These are phyloP conservation scores for Penicillium lagena DNA, from an alignment of 495 filamentous ascomycete genomes.

Conservation along the genomic window DNA sequence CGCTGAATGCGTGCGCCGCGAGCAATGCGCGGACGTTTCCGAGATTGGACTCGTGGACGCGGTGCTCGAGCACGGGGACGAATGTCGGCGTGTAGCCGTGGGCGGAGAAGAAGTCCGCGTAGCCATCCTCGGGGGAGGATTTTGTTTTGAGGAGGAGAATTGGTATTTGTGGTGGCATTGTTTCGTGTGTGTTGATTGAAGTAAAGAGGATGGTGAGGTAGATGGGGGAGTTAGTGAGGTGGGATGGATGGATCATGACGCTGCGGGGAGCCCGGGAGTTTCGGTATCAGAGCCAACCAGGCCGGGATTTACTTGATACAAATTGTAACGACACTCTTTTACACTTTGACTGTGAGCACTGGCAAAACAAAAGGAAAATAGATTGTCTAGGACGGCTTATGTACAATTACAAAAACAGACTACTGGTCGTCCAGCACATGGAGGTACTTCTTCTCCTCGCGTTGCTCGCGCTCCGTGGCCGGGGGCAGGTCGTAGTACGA, in stretches of 20 bases:
- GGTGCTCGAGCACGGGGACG: slow-evolving; percentile 79
- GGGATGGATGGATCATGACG: background rate
- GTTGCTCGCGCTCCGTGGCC: slow-evolving; percentile 86
- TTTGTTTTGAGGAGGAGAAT: slow-evolving; percentile 84
- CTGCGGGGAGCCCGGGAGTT: background rate
- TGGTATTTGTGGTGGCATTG: slow-evolving; percentile 11
- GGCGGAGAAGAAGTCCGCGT: slow-evolving; percentile 65
- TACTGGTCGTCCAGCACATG: slow-evolving; percentile 90
- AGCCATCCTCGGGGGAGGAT: slow-evolving; percentile 70
- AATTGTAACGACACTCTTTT: too few relatives aligned
- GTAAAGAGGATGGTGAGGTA: background rate
- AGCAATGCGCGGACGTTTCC: slow-evolving; percentile 36
- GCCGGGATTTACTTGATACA: background rate
- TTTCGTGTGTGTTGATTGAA: background rate
- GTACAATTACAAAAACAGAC: slow-evolving; percentile 38
- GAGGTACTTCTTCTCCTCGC: slow-evolving; percentile 92
- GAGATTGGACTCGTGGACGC: slow-evolving; percentile 44
- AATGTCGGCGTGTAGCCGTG: slow-evolving; percentile 51
- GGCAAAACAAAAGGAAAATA: slow-evolving; percentile 26
- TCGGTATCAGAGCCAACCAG: background rate
- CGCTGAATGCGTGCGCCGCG: slow-evolving; percentile 16
- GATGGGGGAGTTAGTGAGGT: slow-evolving; percentile 1
- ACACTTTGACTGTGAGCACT: too few relatives aligned
- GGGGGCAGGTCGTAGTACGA: slow-evolving; percentile 89
- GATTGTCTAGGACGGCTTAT: slow-evolving; percentile 35